phyloP scores from a whole-genome alignment of 177 flowering plant genomes.

The Vitis hybrid region DNA sequence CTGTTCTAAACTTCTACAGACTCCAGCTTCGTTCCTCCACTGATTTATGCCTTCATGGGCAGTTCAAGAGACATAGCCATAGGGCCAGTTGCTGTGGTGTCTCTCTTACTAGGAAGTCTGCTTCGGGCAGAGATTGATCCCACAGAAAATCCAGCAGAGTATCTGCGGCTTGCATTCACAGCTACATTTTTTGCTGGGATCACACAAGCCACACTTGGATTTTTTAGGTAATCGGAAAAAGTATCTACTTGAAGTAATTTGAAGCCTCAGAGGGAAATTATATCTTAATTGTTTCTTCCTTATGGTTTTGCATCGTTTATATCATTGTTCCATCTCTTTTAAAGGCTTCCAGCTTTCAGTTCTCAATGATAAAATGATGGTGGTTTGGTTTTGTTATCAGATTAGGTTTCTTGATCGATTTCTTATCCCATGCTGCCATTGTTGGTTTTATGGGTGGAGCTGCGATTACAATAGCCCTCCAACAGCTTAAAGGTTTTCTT shows the following conservation, averaged over 20 bases:
- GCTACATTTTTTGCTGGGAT: constrained; percentile 96
- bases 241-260: not conserved
- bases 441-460: constrained; percentile 99
- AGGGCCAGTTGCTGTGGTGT: constrained; percentile 95
- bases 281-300: not conserved
- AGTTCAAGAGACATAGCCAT: constrained; percentile 96
- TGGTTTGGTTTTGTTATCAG: constrained; percentile 30
- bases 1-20: constrained; percentile 38
- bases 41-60: constrained; percentile 91
- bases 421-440: constrained; percentile 93
- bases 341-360: not conserved
- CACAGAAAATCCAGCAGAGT: constrained; percentile 38
- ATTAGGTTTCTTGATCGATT: constrained; percentile 92
- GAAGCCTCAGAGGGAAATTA: not conserved
- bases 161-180: constrained; percentile 79
- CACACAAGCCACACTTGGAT: constrained; percentile 82
- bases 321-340: not conserved
- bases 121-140: constrained; percentile 72
- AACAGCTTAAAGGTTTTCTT: constrained; percentile 96
- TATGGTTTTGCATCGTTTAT: not conserved
- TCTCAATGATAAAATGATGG: not conserved
- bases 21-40: constrained; percentile 94
- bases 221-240: constrained; percentile 55
- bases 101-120: constrained; percentile 78
- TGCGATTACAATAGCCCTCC: constrained; percentile 90